A percentile compares a stretch with the other conserved stretches of the same genome.
phyloP scores from a whole-genome alignment of 2,329 filamentous ascomycete genomes.

The Monilinia fructicola region DNA sequence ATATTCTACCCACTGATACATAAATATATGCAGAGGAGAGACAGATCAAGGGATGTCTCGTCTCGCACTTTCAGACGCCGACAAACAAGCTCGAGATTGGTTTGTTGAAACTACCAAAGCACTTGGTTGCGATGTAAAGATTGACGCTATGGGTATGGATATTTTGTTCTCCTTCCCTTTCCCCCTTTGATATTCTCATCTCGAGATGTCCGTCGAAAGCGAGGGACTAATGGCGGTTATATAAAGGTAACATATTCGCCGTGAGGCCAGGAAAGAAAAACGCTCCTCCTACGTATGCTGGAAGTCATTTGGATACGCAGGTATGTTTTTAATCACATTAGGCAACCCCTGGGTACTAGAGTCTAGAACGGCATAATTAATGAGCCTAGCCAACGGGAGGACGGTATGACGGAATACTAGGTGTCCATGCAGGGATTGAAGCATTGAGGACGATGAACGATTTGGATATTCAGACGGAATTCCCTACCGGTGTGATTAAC shows the following conservation, averaged over 20 bases:
- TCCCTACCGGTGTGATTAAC: constrained; percentile 41
- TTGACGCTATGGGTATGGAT: constrained; percentile 11
- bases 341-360: too few species aligned
- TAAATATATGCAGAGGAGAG: constrained; percentile 41
- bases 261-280: constrained; percentile 61
- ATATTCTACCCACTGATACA: not conserved
- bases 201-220: not conserved
- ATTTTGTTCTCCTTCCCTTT: not conserved
- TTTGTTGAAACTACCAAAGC: not conserved
- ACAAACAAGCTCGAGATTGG: constrained; percentile 55
- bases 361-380: constrained; percentile 48
- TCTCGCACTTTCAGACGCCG: constrained; percentile 67
- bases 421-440: constrained; percentile 71
- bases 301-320: constrained; percentile 68
- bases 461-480: constrained; percentile 65
- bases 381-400: constrained; percentile 57
- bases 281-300: constrained; percentile 65
- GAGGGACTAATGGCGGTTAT: not conserved
- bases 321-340: constrained; percentile 20
- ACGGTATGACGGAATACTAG: constrained; percentile 72
- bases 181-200: not conserved
- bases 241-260: constrained; percentile 67
- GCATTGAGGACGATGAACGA: constrained; percentile 68
- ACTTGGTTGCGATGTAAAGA: constrained; percentile 14
- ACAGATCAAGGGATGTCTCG: constrained; percentile 77